These are phyloP conservation scores for Suhomyces anneliseae DNA, from an alignment of 1,139 yeast genomes.

Conservation along the genomic window DNA sequence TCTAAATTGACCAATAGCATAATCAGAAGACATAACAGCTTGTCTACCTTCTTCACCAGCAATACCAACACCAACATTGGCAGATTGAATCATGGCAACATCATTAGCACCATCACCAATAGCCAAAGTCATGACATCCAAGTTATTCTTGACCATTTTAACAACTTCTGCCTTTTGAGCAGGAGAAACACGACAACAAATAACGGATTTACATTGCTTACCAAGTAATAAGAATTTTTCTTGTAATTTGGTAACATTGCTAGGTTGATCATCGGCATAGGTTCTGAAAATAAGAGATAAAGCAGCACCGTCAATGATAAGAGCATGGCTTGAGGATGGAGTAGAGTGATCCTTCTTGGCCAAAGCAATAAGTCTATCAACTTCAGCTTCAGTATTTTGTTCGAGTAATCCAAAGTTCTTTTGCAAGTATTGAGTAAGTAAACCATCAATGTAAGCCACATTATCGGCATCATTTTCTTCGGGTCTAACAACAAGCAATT, in stretches of 20 bases:
- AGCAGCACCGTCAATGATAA: constrained; percentile 59
- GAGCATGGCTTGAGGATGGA: constrained; percentile 48
- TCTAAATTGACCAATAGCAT: constrained; percentile 65
- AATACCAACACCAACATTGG: constrained; percentile 65
- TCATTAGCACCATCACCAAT: constrained; percentile 71
- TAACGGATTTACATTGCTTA: constrained; percentile 59
- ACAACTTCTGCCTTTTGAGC: constrained; percentile 63
- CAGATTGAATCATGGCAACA: constrained; percentile 69
- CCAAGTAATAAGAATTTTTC: constrained; percentile 55
- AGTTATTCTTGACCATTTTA: constrained; percentile 47
- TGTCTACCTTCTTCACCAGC: constrained; percentile 72
- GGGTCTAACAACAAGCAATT: constrained; percentile 61
- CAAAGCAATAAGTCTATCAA: constrained; percentile 34
- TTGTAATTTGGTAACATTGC: constrained; percentile 15
- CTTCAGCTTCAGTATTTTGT: constrained; percentile 23
- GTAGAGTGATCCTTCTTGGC: constrained; percentile 53
- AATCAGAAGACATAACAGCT: constrained; percentile 68
- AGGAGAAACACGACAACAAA: constrained; percentile 67
- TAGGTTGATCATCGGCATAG: constrained; percentile 12
- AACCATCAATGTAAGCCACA: constrained; percentile 30
- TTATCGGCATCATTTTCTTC: constrained; percentile 22
- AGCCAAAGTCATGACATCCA: constrained; percentile 62
- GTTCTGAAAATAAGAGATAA: constrained; percentile 40
- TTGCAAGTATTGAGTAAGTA: constrained; percentile 39
- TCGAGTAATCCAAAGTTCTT: constrained; percentile 40